Base-by-base conservation (phyloP, 805 yeast genomes). In the Nakazawaea ambrosiae region DNA sequence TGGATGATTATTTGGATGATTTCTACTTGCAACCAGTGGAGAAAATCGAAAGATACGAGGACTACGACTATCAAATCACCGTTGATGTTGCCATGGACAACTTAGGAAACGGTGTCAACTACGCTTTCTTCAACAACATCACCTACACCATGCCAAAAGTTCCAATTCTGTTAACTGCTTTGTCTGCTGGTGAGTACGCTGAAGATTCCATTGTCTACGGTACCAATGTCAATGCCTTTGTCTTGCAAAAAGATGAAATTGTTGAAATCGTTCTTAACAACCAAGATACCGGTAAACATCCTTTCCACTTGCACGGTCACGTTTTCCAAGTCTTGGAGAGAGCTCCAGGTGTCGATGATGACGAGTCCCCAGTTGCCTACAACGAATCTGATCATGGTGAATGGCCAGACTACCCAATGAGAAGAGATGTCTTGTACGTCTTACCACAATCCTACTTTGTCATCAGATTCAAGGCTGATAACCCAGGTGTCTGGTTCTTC, bases 401-500 rank as follows among this genome's bases (percentile, higher is more conserved):
- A 24, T 75, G 65, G 60, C 92, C 95, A 31, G 75, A 77, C 39
- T 65, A 68, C 50, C 97, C 98, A 44, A 73, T 84, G 78, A 64
- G 75, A 42, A 80, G 98, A 66, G 98, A 92, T 58, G 75, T 83
- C 8, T 63, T 82, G 9, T 81, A 78, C 50, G 85, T 84, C 33
- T 73, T 78, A 55, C 88, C 95, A 20, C 84, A 84, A 55, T 88
- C 96, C 2, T 80, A 85, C 65, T 72, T 88, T 53, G 89, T 86
- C 23, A 54, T 90, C 45, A 75, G 97, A 57, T 90, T 88, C 70
- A 75, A 73, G 54, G 95, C 97, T 37, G 80, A 83, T 57, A 92
- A 92, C 60, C 98, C 97, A 23, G 98, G 98, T 67, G 89, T 89
- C 31, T 90, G 97, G 98, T 75, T 80, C 60, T 92, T 92, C 94